Conservation (phyloP, 2,329 filamentous ascomycete genomes). For the Eutypa lata region DNA sequence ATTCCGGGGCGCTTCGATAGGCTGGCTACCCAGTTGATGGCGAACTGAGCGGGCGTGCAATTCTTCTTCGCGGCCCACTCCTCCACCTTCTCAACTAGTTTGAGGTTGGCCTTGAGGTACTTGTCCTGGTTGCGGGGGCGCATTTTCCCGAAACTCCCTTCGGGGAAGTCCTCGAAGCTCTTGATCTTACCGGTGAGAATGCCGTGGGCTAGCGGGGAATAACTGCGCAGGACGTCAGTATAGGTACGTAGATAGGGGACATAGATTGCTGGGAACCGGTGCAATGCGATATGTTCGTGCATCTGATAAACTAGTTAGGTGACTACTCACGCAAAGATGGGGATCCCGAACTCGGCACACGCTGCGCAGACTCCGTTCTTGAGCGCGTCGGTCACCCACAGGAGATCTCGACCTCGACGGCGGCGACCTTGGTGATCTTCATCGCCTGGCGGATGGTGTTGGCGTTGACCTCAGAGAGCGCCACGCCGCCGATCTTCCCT, state of each 20-base stretch:
- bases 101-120: conserved; percentile 11
- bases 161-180: conserved; percentile 8
- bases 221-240: too few relatives aligned
- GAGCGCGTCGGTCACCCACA: conserved; percentile 26
- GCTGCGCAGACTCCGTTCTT: conserved; percentile 29
- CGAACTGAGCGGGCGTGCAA: conserved; percentile 17
- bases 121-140: conserved; percentile 1
- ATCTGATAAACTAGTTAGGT: conserved; percentile 39
- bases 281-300: too few relatives aligned
- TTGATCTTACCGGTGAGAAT: conserved; percentile 10
- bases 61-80: conserved; percentile 13
- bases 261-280: too few relatives aligned
- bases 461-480: conserved; percentile 30
- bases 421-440: conserved; percentile 24
- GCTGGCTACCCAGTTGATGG: conserved; percentile 15
- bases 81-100: conserved; percentile 12
- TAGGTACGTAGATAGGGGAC: too few relatives aligned
- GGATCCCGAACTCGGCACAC: conserved; percentile 48
- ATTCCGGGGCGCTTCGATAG: conserved; percentile 31
- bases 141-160: neutral
- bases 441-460: conserved; percentile 26
- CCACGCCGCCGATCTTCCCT: conserved; percentile 32
- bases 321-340: conserved; percentile 48
- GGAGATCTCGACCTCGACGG: conserved; percentile 33
- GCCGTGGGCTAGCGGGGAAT: too few relatives aligned